phyloP scores from a whole-genome alignment of 495 filamentous ascomycete genomes.

The Lophium mytilinum region DNA sequence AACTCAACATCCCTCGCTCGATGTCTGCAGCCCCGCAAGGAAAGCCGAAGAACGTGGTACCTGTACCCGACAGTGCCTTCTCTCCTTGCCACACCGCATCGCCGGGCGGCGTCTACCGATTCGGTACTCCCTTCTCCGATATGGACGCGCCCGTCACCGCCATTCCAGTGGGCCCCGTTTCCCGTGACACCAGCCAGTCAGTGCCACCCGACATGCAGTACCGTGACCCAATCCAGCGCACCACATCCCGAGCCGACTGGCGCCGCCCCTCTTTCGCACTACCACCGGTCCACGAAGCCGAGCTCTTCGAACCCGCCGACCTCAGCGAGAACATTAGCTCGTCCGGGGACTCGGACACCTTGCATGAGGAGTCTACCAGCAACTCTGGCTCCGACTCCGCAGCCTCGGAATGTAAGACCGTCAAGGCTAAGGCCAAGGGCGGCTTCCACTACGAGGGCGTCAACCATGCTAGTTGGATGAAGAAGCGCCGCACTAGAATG shows the following conservation, averaged over 20 bases:
- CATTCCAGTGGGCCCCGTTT: constrained; percentile 57
- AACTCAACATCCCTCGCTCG: constrained; percentile 33
- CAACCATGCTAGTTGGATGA: constrained; percentile 77
- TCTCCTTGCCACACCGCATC: constrained; percentile 35
- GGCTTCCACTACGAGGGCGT: constrained; percentile 34
- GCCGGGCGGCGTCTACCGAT: constrained; percentile 51
- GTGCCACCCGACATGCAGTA: constrained; percentile 89
- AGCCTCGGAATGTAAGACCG: constrained; percentile 8
- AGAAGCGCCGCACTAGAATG: constrained; percentile 85
- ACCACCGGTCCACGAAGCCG: constrained; percentile 45
- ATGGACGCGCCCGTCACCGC: constrained; percentile 83
- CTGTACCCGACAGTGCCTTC: constrained; percentile 20
- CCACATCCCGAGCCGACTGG: constrained; percentile 35
- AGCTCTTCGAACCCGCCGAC: constrained; percentile 34
- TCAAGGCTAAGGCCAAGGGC: neutral
- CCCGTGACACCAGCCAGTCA: constrained; percentile 70
- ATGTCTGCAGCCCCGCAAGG: constrained; percentile 24
- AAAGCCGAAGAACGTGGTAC: neutral
- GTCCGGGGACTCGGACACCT: constrained; percentile 10
- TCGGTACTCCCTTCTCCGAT: constrained; percentile 76
- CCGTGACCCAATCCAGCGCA: constrained; percentile 47
- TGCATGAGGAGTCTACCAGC: constrained; percentile 16
- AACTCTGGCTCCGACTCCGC: constrained; percentile 13
- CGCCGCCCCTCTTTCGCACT: constrained; percentile 52
- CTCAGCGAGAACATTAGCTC: neutral